Percentiles rank a stretch among this genome's conserved stretches.
Evolutionary conservation across 148 eudicot genomes (phyloP).

Genomic region (Fagopyrum homotropicum): DNA sequence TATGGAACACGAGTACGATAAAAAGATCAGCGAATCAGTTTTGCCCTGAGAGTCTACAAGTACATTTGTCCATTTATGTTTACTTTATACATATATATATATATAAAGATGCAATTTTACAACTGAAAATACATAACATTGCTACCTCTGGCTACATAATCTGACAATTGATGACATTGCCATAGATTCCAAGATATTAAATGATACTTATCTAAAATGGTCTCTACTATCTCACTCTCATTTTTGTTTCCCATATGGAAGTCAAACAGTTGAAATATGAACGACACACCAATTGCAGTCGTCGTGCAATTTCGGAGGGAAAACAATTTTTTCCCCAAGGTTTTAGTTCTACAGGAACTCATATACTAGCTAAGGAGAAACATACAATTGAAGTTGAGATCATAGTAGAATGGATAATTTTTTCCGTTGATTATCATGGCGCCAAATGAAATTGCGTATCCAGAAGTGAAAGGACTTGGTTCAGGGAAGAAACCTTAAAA

Average conservation of each 20-base stretch:
- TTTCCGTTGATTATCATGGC: slow-evolving; percentile 27
- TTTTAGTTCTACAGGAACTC: background rate
- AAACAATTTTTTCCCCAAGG: background rate
- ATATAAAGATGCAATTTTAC: background rate
- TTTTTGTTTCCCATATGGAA: background rate
- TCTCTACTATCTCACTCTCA: background rate
- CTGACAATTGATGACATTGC: background rate
- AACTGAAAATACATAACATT: background rate
- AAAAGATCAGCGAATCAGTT: background rate
- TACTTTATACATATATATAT: background rate
- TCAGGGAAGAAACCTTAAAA: slow-evolving; percentile 70
- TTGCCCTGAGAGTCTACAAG: background rate
- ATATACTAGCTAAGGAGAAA: background rate
- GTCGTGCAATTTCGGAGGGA: background rate
- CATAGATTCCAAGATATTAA: background rate
- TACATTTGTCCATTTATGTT: background rate
- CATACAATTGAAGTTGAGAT: background rate
- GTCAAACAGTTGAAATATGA: background rate
- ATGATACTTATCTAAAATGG: background rate
- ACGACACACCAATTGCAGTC: background rate
- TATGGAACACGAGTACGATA: background rate
- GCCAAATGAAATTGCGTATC: slow-evolving; percentile 53
- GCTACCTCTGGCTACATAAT: background rate
- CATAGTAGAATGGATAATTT: background rate
- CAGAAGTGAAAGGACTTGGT: slow-evolving; percentile 51